A percentile compares a stretch with the other conserved stretches of the same genome.
Conservation (phyloP, 2,329 filamentous ascomycete genomes). For the Trichoderma koningii region DNA sequence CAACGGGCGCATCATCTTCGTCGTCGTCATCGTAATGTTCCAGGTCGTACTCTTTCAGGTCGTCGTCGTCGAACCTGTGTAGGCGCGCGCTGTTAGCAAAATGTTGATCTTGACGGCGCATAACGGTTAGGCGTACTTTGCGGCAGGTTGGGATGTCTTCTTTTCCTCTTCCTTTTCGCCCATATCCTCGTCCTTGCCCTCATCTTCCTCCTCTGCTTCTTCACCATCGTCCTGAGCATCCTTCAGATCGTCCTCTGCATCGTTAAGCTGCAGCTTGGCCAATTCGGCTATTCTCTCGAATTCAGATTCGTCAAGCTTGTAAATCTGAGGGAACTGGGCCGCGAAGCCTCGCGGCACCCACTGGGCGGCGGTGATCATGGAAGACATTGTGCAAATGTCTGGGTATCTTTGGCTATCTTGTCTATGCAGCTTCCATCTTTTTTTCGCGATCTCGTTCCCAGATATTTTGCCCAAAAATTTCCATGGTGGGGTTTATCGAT, state of each 20-base stretch:
- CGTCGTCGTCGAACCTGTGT: constrained; percentile 69
- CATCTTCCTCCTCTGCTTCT: constrained; percentile 25
- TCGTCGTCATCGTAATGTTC: constrained; percentile 97
- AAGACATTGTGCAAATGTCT: constrained; percentile 54
- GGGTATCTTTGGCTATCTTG: constrained; percentile 34
- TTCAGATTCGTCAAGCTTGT: constrained; percentile 74
- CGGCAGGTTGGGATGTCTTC: constrained; percentile 38
- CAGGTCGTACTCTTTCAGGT: constrained; percentile 93
- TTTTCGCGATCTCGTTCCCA: constrained; percentile 28
- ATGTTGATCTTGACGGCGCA: background rate
- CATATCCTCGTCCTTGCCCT: constrained; percentile 33
- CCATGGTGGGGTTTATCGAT: constrained; percentile 46
- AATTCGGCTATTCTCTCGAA: constrained; percentile 74
- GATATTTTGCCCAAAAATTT: constrained; percentile 42
- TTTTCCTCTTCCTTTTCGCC: constrained; percentile 30
- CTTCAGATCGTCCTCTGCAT: constrained; percentile 83
- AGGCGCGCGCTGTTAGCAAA: constrained; percentile 29
- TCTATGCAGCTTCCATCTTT: constrained; percentile 22
- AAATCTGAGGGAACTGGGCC: constrained; percentile 73
- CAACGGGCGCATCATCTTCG: constrained; percentile 50
- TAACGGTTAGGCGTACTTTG: constrained; percentile 39
- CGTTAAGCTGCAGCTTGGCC: constrained; percentile 80
- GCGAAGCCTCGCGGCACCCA: constrained; percentile 79
- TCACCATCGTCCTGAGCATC: constrained; percentile 59
- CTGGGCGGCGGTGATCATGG: constrained; percentile 75